phyloP scores from a whole-genome alignment of 805 yeast genomes.

The Dipodascus albidus region DNA sequence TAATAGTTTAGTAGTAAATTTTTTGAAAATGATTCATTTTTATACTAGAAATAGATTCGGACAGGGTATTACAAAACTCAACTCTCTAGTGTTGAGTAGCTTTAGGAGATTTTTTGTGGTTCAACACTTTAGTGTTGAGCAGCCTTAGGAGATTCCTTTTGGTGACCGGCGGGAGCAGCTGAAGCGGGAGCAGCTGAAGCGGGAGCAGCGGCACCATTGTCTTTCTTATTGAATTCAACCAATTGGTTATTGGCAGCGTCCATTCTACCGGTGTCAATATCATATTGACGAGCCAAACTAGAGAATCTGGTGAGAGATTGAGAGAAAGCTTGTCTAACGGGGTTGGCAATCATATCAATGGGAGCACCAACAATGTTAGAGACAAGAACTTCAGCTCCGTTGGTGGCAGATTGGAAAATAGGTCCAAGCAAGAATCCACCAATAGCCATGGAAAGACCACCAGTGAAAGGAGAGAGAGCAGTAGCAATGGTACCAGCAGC shows the following conservation, averaged over 20 bases:
- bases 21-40: too few relatives aligned
- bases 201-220: too few relatives aligned
- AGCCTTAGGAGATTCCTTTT: too few relatives aligned
- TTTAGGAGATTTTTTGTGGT: too few relatives aligned
- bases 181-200: too few relatives aligned
- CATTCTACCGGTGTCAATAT: neutral
- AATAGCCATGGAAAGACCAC: conserved; percentile 18
- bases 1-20: too few relatives aligned
- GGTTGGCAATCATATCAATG: conserved; percentile 8
- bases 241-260: neutral
- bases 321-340: conserved; percentile 3
- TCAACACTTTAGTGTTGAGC: too few relatives aligned
- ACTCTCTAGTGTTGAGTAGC: too few relatives aligned
- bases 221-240: neutral
- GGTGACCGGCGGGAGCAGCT: too few relatives aligned
- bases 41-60: too few relatives aligned
- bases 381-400: conserved; percentile 24
- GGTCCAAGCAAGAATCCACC: conserved; percentile 18
- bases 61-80: too few relatives aligned
- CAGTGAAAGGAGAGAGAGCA: conserved; percentile 16
- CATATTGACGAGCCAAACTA: neutral
- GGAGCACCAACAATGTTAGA: conserved; percentile 14
- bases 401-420: conserved; percentile 22
- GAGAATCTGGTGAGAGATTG: neutral
- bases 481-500: conserved; percentile 14